phyloP scores from a whole-genome alignment of 179 eudicot species.

The Beta corolliflora region DNA sequence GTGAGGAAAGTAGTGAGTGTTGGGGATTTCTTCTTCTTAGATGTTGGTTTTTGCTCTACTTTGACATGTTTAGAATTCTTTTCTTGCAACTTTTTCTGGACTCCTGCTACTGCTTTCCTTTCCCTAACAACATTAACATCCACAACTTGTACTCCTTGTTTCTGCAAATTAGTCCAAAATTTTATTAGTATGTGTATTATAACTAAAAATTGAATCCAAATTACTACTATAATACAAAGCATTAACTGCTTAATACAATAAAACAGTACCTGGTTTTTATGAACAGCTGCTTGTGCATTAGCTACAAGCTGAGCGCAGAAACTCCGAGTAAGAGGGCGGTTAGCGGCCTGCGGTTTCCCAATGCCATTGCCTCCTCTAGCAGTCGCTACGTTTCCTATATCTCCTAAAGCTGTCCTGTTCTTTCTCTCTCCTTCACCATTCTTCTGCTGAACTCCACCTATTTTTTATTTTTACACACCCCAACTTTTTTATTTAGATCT shows the following conservation, averaged over 20 bases:
- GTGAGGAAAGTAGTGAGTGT: constrained; percentile 71
- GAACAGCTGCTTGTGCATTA: constrained; percentile 66
- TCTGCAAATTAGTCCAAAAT: constrained; percentile 30
- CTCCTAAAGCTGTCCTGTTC: constrained; percentile 46
- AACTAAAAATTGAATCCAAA: background rate
- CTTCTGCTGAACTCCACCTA: constrained; percentile 42
- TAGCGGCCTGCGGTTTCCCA: constrained; percentile 42
- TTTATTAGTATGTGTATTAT: background rate
- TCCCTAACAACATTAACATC: constrained; percentile 36
- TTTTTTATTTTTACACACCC: background rate
- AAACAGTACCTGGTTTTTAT: constrained; percentile 53
- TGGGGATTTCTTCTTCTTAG: constrained; percentile 57
- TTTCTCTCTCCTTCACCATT: constrained; percentile 39
- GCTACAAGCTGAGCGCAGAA: constrained; percentile 80
- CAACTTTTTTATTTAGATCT: background rate
- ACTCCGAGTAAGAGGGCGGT: constrained; percentile 53
- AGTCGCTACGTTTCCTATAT: constrained; percentile 41
- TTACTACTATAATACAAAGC: background rate
- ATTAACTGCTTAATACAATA: too few species aligned
- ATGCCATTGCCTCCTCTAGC: constrained; percentile 31
- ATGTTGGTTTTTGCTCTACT: constrained; percentile 30
- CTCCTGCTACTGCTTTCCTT: constrained; percentile 31
- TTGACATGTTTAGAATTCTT: constrained; percentile 37
- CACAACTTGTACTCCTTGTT: constrained; percentile 41
- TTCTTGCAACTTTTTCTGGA: constrained; percentile 38